phyloP scores from a whole-genome alignment of 352 stramenopile species.

The Phytopythium mirpurense region DNA sequence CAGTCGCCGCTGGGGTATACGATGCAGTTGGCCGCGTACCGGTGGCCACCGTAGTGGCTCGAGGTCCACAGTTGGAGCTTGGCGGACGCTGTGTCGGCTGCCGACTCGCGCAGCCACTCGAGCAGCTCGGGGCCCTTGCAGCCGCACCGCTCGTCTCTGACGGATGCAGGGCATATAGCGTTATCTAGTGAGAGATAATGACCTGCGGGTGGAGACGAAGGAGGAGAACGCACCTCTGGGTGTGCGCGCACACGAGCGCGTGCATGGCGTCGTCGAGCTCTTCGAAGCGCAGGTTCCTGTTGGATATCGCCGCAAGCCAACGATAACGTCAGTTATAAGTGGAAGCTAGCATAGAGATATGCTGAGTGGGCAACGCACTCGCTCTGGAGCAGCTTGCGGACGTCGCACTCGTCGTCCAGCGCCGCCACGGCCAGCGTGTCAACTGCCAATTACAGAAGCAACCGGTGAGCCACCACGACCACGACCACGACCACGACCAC shows the following conservation, averaged over 20 bases:
- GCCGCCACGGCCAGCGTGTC: constrained; percentile 25
- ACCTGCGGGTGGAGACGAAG: not conserved
- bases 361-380: constrained; percentile 23
- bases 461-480: no score
- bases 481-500: no score
- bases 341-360: no score
- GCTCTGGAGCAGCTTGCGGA: constrained; percentile 24
- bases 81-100: constrained; percentile 12
- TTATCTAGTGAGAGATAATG: constrained; percentile 1
- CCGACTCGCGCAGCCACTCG: constrained; percentile 46
- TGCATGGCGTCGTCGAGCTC: constrained; percentile 37
- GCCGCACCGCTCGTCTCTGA: constrained; percentile 62
- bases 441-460: constrained; percentile 17
- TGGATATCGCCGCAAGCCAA: not conserved
- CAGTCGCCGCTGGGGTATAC: constrained; percentile 72
- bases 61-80: constrained; percentile 49
- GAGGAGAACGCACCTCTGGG: constrained; percentile 21
- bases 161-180: not conserved
- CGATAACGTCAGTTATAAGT: not conserved
- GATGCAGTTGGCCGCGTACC: constrained; percentile 68
- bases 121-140: constrained; percentile 70
- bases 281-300: constrained; percentile 35
- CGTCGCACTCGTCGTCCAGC: constrained; percentile 23
- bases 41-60: constrained; percentile 72
- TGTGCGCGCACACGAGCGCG: constrained; percentile 69